Percentiles rank a stretch among this genome's conserved stretches.
phyloP scores from a whole-genome alignment of 2,329 filamentous ascomycete genomes.

The Ophiocordyceps camponoti-floridani region DNA sequence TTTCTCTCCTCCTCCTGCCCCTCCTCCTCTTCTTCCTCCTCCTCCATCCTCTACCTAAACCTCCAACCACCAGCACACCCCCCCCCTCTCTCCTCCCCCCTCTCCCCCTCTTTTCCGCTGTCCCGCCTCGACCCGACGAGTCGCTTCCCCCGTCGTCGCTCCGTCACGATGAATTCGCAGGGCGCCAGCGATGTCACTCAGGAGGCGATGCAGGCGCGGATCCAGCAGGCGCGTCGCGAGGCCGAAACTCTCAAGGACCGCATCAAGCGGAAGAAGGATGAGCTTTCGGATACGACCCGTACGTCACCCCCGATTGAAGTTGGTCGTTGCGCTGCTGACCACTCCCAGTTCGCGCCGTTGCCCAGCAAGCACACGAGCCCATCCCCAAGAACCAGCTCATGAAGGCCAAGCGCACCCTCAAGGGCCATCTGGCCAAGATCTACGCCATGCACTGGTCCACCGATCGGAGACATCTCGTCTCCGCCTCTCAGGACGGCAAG shows the following conservation, averaged over 20 bases:
- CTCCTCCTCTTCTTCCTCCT: too few species aligned
- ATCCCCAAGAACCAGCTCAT: constrained; percentile 83
- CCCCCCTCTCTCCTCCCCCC: constrained; percentile 3
- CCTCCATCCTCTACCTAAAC: too few species aligned
- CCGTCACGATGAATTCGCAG: constrained; percentile 34
- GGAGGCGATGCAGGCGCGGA: constrained; percentile 80
- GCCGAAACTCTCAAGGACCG: constrained; percentile 94
- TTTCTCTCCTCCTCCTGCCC: too few species aligned
- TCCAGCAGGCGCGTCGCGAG: constrained; percentile 85
- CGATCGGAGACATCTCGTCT: constrained; percentile 89
- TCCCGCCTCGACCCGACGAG: constrained; percentile 1
- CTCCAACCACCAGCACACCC: constrained; percentile 1
- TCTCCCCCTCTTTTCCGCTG: constrained; percentile 1
- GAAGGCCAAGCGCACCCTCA: constrained; percentile 92
- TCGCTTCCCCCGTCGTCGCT: constrained; percentile 2
- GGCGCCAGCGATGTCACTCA: constrained; percentile 46
- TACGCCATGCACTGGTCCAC: constrained; percentile 99
- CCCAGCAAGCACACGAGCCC: constrained; percentile 79
- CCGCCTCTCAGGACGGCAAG: constrained; percentile 96
- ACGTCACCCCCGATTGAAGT: constrained; percentile 27
- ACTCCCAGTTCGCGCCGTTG: constrained; percentile 70
- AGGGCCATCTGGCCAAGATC: constrained; percentile 97
- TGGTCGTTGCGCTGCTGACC: background rate
- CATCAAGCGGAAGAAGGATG: constrained; percentile 99
- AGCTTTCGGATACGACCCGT: constrained; percentile 95